Conservation (phyloP, 441 rosid species). For the Jatropha multifida region DNA sequence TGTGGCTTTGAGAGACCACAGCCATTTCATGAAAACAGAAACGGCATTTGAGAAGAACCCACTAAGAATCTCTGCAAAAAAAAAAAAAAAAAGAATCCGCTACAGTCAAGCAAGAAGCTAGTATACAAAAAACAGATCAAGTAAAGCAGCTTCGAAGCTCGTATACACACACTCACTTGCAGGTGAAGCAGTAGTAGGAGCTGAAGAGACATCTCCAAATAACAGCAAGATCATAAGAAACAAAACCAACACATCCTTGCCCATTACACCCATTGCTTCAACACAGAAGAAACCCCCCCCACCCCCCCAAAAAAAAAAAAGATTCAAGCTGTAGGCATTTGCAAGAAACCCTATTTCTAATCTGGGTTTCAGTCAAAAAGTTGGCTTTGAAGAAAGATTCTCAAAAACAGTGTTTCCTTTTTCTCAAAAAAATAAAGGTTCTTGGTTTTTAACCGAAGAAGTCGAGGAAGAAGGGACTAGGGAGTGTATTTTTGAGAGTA, state of each 20-base stretch:
- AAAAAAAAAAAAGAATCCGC: no score
- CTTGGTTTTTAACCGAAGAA: neutral
- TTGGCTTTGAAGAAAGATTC: conserved; percentile 6
- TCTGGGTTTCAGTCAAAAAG: conserved; percentile 21
- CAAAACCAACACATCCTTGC: conserved; percentile 42
- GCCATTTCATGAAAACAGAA: conserved; percentile 65
- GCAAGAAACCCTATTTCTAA: conserved; percentile 39
- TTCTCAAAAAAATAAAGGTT: no score
- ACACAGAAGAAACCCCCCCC: conserved; percentile 8
- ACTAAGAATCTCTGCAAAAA: conserved; percentile 67
- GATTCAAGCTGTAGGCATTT: conserved; percentile 29
- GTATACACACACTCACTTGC: conserved; percentile 59
- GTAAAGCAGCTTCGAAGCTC: conserved; percentile 16
- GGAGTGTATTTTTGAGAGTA: neutral
- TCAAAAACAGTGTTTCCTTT: neutral
- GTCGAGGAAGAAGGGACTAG: neutral
- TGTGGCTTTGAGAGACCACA: conserved; percentile 78
- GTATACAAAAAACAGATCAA: conserved; percentile 17
- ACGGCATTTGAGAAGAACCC: conserved; percentile 65
- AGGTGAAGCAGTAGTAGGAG: conserved; percentile 63
- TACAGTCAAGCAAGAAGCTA: conserved; percentile 18
- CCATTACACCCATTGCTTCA: conserved; percentile 35
- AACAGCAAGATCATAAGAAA: conserved; percentile 44
- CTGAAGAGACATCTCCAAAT: conserved; percentile 53
- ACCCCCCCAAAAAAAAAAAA: conserved; percentile 15